Conservation (phyloP, 2,329 filamentous ascomycete species). For the Pyricularia grisea region DNA sequence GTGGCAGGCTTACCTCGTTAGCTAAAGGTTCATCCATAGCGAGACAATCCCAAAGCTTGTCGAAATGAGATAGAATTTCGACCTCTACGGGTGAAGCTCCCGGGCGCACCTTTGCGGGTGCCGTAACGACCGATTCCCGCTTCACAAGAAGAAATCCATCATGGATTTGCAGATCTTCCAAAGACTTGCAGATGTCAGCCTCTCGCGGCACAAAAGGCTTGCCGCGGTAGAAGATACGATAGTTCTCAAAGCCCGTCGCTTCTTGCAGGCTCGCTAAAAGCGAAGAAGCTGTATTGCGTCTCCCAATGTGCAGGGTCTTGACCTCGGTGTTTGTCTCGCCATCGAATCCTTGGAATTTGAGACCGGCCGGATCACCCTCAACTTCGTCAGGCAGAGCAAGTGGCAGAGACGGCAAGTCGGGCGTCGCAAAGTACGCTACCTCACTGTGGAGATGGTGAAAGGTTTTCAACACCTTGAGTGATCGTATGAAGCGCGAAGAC, state of each 20-base stretch:
- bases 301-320: constrained; percentile 54
- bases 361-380: constrained; percentile 53
- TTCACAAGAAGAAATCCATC: constrained; percentile 60
- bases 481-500: constrained; percentile 57
- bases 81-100: constrained; percentile 58
- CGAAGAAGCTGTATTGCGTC: constrained; percentile 60
- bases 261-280: constrained; percentile 58
- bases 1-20: constrained; percentile 42
- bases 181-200: constrained; percentile 46
- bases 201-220: constrained; percentile 53
- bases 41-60: constrained; percentile 74
- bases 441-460: constrained; percentile 58
- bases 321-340: constrained; percentile 50
- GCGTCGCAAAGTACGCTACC: constrained; percentile 49
- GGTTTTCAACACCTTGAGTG: constrained; percentile 56
- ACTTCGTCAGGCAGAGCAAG: constrained; percentile 39
- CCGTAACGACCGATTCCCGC: constrained; percentile 38
- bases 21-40: constrained; percentile 62
- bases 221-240: constrained; percentile 63
- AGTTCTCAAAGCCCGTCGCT: constrained; percentile 67
- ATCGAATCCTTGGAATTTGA: constrained; percentile 69
- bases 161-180: constrained; percentile 58
- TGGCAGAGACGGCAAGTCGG: constrained; percentile 45
- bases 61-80: constrained; percentile 73
- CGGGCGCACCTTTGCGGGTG: constrained; percentile 33